Conservation (phyloP, 768 basidiomycete genomes). For the Steccherinum ochraceum region DNA sequence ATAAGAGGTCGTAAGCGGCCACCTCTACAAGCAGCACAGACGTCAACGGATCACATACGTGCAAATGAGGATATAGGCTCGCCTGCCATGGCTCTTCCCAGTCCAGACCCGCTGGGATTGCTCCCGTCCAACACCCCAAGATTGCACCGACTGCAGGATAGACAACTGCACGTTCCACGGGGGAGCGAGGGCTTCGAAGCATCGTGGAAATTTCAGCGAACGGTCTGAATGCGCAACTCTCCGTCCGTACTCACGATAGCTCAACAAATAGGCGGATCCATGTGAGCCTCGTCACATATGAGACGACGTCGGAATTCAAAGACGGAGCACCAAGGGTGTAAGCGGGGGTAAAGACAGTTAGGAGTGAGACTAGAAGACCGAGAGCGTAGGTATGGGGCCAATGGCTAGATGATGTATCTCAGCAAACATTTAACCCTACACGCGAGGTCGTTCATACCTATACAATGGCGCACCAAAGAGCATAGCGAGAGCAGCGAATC, state of each 20-base stretch:
- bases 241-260: constrained; percentile 53
- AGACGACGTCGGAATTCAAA: constrained; percentile 26
- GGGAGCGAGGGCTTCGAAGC: constrained; percentile 42
- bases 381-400: constrained; percentile 59
- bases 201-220: not conserved
- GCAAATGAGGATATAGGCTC: constrained; percentile 19
- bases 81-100: constrained; percentile 99
- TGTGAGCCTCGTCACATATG: constrained; percentile 50
- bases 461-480: constrained; percentile 72
- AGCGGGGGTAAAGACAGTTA: constrained; percentile 61
- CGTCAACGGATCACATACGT: constrained; percentile 8
- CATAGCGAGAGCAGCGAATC: constrained; percentile 44
- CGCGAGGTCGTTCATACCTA: constrained; percentile 35
- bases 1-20: constrained; percentile 75
- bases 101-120: constrained; percentile 83
- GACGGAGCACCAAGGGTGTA: constrained; percentile 64
- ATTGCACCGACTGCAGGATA: constrained; percentile 73
- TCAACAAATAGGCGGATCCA: constrained; percentile 83
- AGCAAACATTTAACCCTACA: not conserved
- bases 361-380: constrained; percentile 58
- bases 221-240: not conserved
- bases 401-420: constrained; percentile 33
- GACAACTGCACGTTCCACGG: constrained; percentile 70
- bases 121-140: constrained; percentile 76
- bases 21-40: constrained; percentile 50